phyloP scores from a whole-genome alignment of 2,329 filamentous ascomycete genomes.

The Sordariomycetes sp. region DNA sequence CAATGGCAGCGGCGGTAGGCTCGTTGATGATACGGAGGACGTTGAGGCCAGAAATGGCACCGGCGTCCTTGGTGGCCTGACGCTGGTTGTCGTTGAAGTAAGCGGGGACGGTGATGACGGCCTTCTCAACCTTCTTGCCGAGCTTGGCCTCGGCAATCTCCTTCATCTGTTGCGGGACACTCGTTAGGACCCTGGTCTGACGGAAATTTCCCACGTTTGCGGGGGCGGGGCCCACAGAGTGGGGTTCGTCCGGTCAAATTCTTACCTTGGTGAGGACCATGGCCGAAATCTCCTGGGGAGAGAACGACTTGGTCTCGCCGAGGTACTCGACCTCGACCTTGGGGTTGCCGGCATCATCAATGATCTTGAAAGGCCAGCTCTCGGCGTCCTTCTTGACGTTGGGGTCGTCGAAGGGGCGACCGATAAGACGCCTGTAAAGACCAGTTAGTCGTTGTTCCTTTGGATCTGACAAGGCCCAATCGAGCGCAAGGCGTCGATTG shows the following conservation, averaged over 20 bases:
- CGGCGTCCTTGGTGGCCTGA: conserved; percentile 98
- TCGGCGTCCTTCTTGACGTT: conserved; percentile 98
- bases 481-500: not conserved
- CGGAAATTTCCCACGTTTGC: not conserved
- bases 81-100: conserved; percentile 99
- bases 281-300: conserved; percentile 95
- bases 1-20: conserved; percentile 94
- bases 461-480: not conserved
- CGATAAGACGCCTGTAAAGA: conserved; percentile 77
- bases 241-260: conserved; percentile 5
- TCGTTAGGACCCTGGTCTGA: conserved; percentile 3
- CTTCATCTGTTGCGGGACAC: conserved; percentile 66
- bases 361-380: conserved; percentile 98
- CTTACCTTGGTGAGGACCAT: conserved; percentile 96
- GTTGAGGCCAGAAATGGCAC: conserved; percentile 93
- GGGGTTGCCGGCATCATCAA: conserved; percentile 78
- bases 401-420: conserved; percentile 86
- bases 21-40: conserved; percentile 99
- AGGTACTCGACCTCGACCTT: conserved; percentile 94
- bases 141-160: conserved; percentile 97
- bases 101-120: conserved; percentile 94
- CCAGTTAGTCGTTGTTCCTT: not conserved
- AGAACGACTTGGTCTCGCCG: conserved; percentile 89
- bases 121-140: conserved; percentile 98
- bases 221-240: not conserved